phyloP scores from a whole-genome alignment of 441 rosid genomes.

The Francoa sonchifolia region DNA sequence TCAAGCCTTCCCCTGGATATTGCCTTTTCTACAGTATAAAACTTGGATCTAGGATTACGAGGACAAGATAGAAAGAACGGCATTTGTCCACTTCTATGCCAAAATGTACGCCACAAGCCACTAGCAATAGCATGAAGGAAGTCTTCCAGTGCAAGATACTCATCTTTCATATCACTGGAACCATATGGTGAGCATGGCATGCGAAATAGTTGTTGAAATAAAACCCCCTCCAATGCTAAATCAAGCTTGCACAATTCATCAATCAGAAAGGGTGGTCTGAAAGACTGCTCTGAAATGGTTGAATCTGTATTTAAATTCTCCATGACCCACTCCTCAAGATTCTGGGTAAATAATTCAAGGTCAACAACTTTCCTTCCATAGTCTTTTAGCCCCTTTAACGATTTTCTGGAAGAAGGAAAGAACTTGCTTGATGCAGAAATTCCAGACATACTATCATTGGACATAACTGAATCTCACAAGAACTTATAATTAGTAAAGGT shows the following conservation, averaged over 20 bases:
- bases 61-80: slow-evolving; percentile 40
- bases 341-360: slow-evolving; percentile 27
- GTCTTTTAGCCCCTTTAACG: slow-evolving; percentile 40
- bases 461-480: slow-evolving; percentile 27
- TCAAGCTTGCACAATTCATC: slow-evolving; percentile 45
- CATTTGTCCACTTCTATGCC: slow-evolving; percentile 38
- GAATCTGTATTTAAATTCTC: slow-evolving; percentile 24
- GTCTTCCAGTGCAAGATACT: slow-evolving; percentile 43
- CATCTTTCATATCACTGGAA: slow-evolving; percentile 20
- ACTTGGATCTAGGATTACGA: slow-evolving; percentile 38
- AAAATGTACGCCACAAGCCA: slow-evolving; percentile 58
- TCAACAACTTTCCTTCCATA: slow-evolving; percentile 25
- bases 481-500: slow-evolving; percentile 2
- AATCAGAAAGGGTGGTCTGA: slow-evolving; percentile 35
- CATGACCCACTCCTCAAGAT: slow-evolving; percentile 35
- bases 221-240: slow-evolving; percentile 54
- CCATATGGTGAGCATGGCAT: slow-evolving; percentile 38
- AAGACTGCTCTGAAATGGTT: slow-evolving; percentile 16
- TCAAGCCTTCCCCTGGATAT: slow-evolving; percentile 39
- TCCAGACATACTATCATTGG: slow-evolving; percentile 30
- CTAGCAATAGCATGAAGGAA: slow-evolving; percentile 34
- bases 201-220: slow-evolving; percentile 48
- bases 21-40: slow-evolving; percentile 41
- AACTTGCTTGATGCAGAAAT: slow-evolving; percentile 33
- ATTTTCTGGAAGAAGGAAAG: slow-evolving; percentile 31